A percentile compares a stretch with the other conserved stretches of the same genome.
Evolutionary conservation across 2,329 filamentous ascomycete species (phyloP).

Genomic region (Fusarium sp.): DNA sequence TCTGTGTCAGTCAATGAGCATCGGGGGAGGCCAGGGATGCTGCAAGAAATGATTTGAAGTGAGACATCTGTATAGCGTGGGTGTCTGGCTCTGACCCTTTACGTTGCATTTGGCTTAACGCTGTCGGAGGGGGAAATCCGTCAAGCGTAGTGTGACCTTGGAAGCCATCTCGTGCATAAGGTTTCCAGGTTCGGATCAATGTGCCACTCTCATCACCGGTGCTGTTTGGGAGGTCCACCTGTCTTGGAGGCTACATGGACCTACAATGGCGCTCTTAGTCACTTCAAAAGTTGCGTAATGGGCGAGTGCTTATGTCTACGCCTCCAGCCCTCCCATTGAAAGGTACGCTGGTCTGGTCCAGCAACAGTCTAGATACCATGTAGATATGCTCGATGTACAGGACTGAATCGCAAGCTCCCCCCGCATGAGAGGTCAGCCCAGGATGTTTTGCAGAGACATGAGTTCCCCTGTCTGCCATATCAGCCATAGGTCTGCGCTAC

Average conservation of each 20-base stretch:
- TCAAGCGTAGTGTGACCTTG: slow-evolving; percentile 28
- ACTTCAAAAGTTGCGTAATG: slow-evolving; percentile 5
- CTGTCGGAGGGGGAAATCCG: slow-evolving; percentile 16
- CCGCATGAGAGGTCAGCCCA: too few species aligned
- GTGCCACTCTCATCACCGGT: slow-evolving; percentile 11
- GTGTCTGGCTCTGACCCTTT: slow-evolving; percentile 11
- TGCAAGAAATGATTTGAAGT: slow-evolving; percentile 22
- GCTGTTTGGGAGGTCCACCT: not conserved
- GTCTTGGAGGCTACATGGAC: not conserved
- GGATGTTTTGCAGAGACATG: not conserved
- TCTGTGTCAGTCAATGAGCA: slow-evolving; percentile 9
- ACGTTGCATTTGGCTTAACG: slow-evolving; percentile 23
- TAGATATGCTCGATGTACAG: not conserved
- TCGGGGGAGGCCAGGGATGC: slow-evolving; percentile 33
- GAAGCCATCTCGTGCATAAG: slow-evolving; percentile 23
- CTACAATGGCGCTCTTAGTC: not conserved
- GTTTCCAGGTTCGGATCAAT: slow-evolving; percentile 10
- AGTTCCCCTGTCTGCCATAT: not conserved
- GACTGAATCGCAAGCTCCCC: not conserved
- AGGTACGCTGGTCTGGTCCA: not conserved
- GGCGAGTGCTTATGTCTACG: not conserved
- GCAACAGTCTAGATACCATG: not conserved
- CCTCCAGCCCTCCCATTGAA: not conserved
- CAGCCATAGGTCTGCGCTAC: not conserved
- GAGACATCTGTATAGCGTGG: slow-evolving; percentile 21